Base-by-base conservation (phyloP, 2,329 filamentous ascomycete species). In the Chrysosporium keratinophilum region DNA sequence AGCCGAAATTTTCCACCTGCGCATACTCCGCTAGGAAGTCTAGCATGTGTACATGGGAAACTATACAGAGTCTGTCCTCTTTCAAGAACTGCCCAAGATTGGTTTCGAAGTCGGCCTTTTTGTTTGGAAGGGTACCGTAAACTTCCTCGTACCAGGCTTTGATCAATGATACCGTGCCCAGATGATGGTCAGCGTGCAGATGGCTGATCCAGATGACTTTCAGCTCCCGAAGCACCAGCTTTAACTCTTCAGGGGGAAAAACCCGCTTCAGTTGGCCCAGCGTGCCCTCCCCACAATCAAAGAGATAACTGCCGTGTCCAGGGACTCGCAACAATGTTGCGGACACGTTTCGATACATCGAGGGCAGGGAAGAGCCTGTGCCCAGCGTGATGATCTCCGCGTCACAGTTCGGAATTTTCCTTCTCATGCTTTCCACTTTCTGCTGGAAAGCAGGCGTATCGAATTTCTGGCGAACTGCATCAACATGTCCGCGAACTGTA, bases 291-390 rank as follows among this genome's bases (percentile, higher is more conserved):
- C 93, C 93, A 61, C 84, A 88, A 69, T 98, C 93, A 55, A 98
- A 79, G 0, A 98, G 75, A 64, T 95, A 94, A 66, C 81, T 89
- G n/a, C 93, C 93, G 61, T 83, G 79, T 3, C 83, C 86, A 5
- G 93, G 93, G 2, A 95, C 84, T 12, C 87, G 80, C 43, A 98
- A 72, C 3, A 98, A 75, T 0, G 90, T 96, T 1, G 84, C 83
- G 10, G 91, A 95, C 17, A 98, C 93, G 66, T 97, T 98, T 62
- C 93, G 86, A 68, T 96, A 93, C 67, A 94, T 94, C 34, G 88
- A 95, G 1, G 93, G 93, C 14, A 86, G 67, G 0, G 91, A 87
- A 2, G 91, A 97, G 7, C 93, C 93, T 2, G 93, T 98, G 5
- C 93, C 93, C 0, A 98, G 78, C 1, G 89, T 82, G 39, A 90